Evolutionary conservation across 2,329 filamentous ascomycete species (phyloP).

Genomic region (Decorospora gaudefroyi): DNA sequence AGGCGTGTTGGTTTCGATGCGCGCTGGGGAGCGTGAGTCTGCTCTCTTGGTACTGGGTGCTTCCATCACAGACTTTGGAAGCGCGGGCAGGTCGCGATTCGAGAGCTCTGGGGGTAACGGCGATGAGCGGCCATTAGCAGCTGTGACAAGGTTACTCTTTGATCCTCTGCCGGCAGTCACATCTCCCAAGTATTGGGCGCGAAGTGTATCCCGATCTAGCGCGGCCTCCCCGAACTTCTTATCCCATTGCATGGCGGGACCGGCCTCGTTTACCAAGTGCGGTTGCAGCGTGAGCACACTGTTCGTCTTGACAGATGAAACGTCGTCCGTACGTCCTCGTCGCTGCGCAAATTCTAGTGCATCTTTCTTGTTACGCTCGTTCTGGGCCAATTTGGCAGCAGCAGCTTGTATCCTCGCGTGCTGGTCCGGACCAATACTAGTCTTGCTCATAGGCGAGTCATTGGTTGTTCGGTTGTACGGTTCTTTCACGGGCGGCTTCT

Average conservation of each 20-base stretch:
- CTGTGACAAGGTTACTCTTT: conserved; percentile 50
- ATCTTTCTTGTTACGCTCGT: conserved; percentile 64
- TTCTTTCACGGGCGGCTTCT: conserved; percentile 53
- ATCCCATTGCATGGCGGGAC: conserved; percentile 95
- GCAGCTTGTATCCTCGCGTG: conserved; percentile 92
- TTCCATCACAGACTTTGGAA: conserved; percentile 43
- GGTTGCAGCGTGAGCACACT: conserved; percentile 89
- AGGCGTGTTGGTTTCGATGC: conserved; percentile 22
- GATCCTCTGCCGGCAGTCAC: conserved; percentile 71
- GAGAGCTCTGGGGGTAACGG: conserved; percentile 32
- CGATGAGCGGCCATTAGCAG: conserved; percentile 41
- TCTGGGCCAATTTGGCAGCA: conserved; percentile 78
- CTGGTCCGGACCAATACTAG: conserved; percentile 85
- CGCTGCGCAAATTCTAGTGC: conserved; percentile 57
- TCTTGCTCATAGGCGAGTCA: conserved; percentile 68
- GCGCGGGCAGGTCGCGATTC: conserved; percentile 50
- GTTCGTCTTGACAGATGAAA: conserved; percentile 72
- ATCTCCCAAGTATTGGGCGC: conserved; percentile 83
- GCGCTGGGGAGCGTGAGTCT: conserved; percentile 39
- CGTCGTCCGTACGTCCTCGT: conserved; percentile 59
- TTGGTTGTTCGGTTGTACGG: conserved; percentile 57
- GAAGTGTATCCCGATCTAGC: conserved; percentile 82
- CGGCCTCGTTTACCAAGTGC: conserved; percentile 81
- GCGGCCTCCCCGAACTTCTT: conserved; percentile 92
- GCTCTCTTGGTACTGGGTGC: conserved; percentile 26